Conservation (phyloP, 306 rosid genomes). For the Lablab purpureus region DNA sequence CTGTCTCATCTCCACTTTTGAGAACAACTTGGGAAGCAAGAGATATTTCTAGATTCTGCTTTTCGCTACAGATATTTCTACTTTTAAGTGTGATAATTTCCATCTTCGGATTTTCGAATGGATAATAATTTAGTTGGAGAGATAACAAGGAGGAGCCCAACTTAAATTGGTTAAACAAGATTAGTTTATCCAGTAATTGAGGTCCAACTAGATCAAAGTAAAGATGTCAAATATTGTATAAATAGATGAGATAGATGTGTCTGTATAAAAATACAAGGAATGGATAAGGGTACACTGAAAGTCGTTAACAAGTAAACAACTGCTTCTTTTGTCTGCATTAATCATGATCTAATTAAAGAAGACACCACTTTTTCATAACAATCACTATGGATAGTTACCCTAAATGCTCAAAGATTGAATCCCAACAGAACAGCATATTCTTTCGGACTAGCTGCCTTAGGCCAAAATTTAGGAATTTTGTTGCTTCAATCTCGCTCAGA, state of each 20-base stretch:
- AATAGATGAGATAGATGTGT: neutral
- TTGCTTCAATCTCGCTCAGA: neutral
- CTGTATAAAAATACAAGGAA: neutral
- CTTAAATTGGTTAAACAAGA: conserved; percentile 23
- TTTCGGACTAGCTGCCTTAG: too few relatives aligned
- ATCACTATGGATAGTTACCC: conserved; percentile 3
- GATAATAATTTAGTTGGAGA: neutral
- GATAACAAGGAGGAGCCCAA: neutral
- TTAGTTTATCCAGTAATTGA: neutral
- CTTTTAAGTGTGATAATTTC: conserved; percentile 11
- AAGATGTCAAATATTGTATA: conserved; percentile 5
- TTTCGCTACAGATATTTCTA: conserved; percentile 19
- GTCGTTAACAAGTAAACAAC: neutral
- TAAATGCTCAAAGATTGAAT: conserved; percentile 22
- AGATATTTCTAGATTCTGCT: conserved; percentile 36
- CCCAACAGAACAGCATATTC: neutral
- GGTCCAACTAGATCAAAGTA: conserved; percentile 27
- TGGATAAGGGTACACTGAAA: conserved; percentile 10
- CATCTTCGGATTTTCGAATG: neutral
- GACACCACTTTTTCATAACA: neutral
- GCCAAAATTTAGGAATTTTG: conserved; percentile 14
- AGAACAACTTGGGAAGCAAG: neutral
- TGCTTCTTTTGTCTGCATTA: neutral
- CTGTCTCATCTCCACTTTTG: conserved; percentile 34
- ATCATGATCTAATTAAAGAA: neutral